Conservation (phyloP, 2,329 filamentous ascomycete genomes). For the Helminthosporium solani region DNA sequence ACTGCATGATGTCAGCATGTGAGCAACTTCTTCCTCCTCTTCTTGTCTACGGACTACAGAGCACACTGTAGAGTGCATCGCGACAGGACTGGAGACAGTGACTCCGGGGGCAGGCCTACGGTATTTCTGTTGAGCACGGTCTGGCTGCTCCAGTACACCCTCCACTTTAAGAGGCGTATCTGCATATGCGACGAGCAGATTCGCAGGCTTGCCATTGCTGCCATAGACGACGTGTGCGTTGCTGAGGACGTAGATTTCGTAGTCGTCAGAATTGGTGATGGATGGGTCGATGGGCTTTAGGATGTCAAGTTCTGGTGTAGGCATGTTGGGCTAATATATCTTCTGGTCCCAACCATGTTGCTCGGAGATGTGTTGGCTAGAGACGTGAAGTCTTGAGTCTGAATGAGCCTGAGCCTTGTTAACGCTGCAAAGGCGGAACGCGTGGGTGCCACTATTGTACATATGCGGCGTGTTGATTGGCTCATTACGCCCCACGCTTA, state of each 20-base stretch:
- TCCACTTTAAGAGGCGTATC: constrained; percentile 63
- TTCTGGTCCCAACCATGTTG: constrained; percentile 11
- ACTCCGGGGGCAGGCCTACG: constrained; percentile 21
- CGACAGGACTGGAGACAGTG: background rate
- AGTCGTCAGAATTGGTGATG: constrained; percentile 50
- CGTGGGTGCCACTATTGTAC: background rate
- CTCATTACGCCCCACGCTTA: too few species aligned
- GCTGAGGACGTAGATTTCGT: constrained; percentile 62
- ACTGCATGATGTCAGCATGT: constrained; percentile 25
- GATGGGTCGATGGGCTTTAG: constrained; percentile 46
- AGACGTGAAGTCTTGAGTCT: background rate
- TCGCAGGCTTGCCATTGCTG: constrained; percentile 52
- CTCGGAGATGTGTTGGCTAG: background rate
- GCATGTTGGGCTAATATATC: constrained; percentile 19
- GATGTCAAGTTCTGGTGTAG: constrained; percentile 37
- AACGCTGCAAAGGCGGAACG: background rate
- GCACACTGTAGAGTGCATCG: background rate
- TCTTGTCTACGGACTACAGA: background rate
- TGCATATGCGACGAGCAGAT: constrained; percentile 61
- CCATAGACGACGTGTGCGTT: constrained; percentile 64
- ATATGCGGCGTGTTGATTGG: background rate
- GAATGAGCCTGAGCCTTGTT: too few species aligned
- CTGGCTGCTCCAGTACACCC: constrained; percentile 54
- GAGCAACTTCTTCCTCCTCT: background rate
- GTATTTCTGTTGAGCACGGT: constrained; percentile 28